Conservation (phyloP, 2,329 filamentous ascomycete species). For the Reticulascus tulasneorum region DNA sequence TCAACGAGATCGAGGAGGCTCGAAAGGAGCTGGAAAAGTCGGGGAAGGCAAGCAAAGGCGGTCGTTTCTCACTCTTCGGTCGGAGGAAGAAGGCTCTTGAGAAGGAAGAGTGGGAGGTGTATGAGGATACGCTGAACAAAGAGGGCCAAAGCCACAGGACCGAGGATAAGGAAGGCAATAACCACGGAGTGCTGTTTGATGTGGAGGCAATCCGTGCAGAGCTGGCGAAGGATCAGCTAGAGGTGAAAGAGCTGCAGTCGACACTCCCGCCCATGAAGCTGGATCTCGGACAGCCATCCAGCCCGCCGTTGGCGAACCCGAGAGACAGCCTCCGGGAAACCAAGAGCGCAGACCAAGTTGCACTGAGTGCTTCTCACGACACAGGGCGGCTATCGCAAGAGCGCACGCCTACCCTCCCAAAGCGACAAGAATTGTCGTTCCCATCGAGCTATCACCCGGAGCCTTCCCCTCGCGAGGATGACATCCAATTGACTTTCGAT, state of each 20-base stretch:
- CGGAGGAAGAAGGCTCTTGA: slow-evolving; percentile 72
- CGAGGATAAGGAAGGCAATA: slow-evolving; percentile 48
- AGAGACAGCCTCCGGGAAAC: slow-evolving; percentile 37
- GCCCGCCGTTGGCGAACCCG: slow-evolving; percentile 21
- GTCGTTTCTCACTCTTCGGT: slow-evolving; percentile 71
- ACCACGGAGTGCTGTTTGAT: slow-evolving; percentile 77
- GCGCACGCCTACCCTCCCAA: slow-evolving; percentile 17
- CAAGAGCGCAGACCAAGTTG: slow-evolving; percentile 40
- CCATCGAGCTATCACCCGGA: slow-evolving; percentile 21
- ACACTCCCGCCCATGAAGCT: slow-evolving; percentile 90
- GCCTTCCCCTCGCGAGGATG: slow-evolving; percentile 35
- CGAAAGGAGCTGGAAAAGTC: slow-evolving; percentile 81
- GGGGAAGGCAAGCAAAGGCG: slow-evolving; percentile 52
- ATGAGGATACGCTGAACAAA: slow-evolving; percentile 63
- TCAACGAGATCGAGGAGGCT: slow-evolving; percentile 94
- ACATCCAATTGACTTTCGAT: slow-evolving; percentile 70
- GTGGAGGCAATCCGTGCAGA: slow-evolving; percentile 90
- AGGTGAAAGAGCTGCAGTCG: slow-evolving; percentile 77
- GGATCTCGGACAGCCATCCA: slow-evolving; percentile 42
- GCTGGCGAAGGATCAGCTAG: slow-evolving; percentile 63
- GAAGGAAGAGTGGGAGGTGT: slow-evolving; percentile 92
- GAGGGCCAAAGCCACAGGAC: slow-evolving; percentile 28
- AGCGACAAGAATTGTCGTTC: slow-evolving; percentile 13
- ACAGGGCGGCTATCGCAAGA: slow-evolving; percentile 13
- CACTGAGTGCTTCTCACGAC: slow-evolving; percentile 20